Evolutionary conservation across 495 filamentous ascomycete species (phyloP).

Genomic region (Neurospora sp.): DNA sequence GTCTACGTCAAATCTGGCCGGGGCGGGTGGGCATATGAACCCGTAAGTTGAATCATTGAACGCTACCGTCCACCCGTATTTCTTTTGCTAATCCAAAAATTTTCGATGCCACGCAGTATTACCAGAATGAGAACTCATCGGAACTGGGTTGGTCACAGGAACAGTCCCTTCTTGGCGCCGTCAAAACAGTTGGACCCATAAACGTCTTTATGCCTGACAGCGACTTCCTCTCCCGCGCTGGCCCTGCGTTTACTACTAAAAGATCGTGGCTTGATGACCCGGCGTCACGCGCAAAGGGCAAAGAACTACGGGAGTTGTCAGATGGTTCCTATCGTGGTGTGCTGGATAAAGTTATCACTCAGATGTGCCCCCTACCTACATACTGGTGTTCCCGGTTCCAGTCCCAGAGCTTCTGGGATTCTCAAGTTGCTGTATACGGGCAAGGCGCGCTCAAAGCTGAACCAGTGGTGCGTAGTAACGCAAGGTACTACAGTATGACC

Average conservation of each 20-base stretch:
- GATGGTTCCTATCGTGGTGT: background rate
- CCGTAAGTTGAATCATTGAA: background rate
- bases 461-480: background rate
- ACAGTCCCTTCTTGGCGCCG: background rate
- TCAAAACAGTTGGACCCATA: background rate
- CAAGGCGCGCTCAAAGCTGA: background rate
- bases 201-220: background rate
- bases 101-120: background rate
- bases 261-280: background rate
- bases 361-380: background rate
- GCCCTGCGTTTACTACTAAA: background rate
- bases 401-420: background rate
- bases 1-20: background rate
- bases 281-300: background rate
- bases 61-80: background rate
- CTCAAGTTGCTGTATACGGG: background rate
- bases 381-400: background rate
- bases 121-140: background rate
- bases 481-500: background rate
- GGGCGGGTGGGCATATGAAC: background rate
- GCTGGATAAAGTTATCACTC: background rate
- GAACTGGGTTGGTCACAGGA: background rate
- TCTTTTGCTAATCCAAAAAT: background rate
- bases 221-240: background rate
- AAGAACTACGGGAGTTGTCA: background rate